Evolutionary conservation across 2,329 filamentous ascomycete genomes (phyloP), one percentile per base, ranked within the genome.

Genomic region (Rachicladosporium sp.): DNA sequence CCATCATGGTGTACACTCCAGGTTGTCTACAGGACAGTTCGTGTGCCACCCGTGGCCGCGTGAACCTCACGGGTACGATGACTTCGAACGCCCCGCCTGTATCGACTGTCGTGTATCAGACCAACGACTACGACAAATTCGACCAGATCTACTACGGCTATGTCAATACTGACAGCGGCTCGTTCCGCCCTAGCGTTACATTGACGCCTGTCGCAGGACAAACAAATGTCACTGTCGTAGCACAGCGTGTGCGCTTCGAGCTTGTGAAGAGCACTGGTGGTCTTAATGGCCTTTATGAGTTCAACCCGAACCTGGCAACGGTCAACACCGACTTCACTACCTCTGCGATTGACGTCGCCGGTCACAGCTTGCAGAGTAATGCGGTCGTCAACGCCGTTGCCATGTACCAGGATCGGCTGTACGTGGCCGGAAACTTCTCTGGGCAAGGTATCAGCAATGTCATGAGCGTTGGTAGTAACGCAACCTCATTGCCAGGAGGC

Each of bases 81-180:
- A 62, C 49, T 53, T 69, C 55, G 53, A 63, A 41, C 55, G 61
- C 50, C 50, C 64, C 38, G 29, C 67, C 73, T 4, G 69, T 78
- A 42, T 70, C 74, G 21, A 75, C 70, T 1, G 71, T 74, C 1
- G 65, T 95, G 6, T 93, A 74, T 57, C 91, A 98, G 61, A 94
- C 88, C 11, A 98, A 98, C 63, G 74, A 93, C 57, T 93, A 80
- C 59, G 89, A 96, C 67, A 98, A 98, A 62, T 96, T 93, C 55
- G 91, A 98, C 56, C 79, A 84, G 50, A 78, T 98, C 43, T 94
- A 87, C 62, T 82, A 80, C 48, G 91, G 88, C 35, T 78, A 78
- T 48, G 77, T 98, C 39, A 86, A 96, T 55, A 78, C 79, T 39
- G 78, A 74, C 38, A 80, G 75, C 7, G 67, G 66, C 46, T 73